Evolutionary conservation across 176 grass and related monocot species (phyloP), one percentile per base, ranked within the genome.

Genomic region (Dactylis glomerata): DNA sequence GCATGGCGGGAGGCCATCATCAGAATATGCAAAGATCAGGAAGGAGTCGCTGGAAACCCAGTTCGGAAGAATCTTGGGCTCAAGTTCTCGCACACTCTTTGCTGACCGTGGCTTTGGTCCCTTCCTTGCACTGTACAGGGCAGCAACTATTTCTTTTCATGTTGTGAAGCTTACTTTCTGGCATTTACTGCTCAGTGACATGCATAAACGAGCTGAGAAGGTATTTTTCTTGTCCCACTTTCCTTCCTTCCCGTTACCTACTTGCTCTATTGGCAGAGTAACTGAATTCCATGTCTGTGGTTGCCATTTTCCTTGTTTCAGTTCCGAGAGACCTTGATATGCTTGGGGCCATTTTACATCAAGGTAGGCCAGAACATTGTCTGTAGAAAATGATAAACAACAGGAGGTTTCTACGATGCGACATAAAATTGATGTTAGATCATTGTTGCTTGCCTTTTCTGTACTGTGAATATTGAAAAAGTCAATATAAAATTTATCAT

Each of bases 261-360:
- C 12, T 74, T 75, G 5, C 55, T 12, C 26, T 84, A 36, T 62
- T 76, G 30, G 32, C 83, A 47, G 61, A 59, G 50, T 41, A 64
- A 77, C 30, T 66, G 71, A 40, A 77, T 79, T 11, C 80, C 26
- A 56, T 56, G 61, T 79, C 32, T 65, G 78, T 52, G 24, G 26
- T 50, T 91, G 30, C 31, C 36, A 30, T 67, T 66, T 83, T 78
- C 16, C 51, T 79, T 79, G 4, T 95, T 98, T 87, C 96, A 98
- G 93, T 98, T 98, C 76, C 76, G 91, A 34, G 91, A 95, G 55
- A 90, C 96, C n/a, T 91, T 95, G 80, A 92, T 98, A 80, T 41
- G 85, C 34, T 87, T 98, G 83, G 96, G 93, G 40, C 96, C 93
- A 57, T 98, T 98, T 69, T 98, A 95, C 88, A 95, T 89, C 80